These are phyloP conservation scores for Penicillium vulpinum DNA, from an alignment of 2,329 filamentous ascomycete genomes.

Conservation along the genomic window DNA sequence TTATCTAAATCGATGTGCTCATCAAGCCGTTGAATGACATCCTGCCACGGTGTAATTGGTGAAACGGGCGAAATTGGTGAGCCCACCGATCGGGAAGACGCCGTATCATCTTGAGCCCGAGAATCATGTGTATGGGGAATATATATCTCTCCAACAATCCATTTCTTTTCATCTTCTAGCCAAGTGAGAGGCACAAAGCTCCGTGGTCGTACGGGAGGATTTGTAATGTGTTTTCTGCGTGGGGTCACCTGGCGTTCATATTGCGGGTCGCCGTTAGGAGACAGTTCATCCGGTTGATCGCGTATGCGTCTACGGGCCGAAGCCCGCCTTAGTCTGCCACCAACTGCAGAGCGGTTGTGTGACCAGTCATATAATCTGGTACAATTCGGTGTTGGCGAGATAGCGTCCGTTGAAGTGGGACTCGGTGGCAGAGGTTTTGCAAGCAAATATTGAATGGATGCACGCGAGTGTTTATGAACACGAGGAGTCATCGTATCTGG, in stretches of 20 bases:
- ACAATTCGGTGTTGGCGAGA: neutral
- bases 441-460: conserved; percentile 14
- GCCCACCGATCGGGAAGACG: neutral
- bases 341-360: neutral
- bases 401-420: conserved; percentile 5
- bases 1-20: neutral
- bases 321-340: neutral
- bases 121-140: neutral
- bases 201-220: conserved; percentile 2
- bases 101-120: neutral
- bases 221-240: neutral
- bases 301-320: neutral
- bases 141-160: conserved; percentile 22
- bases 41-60: neutral
- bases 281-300: neutral
- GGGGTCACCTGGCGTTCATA: neutral
- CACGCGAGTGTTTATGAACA: conserved; percentile 5
- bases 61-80: conserved; percentile 6
- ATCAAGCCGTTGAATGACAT: neutral
- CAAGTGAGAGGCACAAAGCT: conserved; percentile 27
- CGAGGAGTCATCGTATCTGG: conserved; percentile 1
- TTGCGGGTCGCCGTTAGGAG: neutral
- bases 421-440: conserved; percentile 19
- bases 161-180: conserved; percentile 32
- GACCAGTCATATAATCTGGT: neutral